Percentiles rank a stretch among this genome's conserved stretches.
These are phyloP conservation scores for Globisporangium okanoganense DNA, from an alignment of 352 stramenopile genomes.

Conservation along the genomic window DNA sequence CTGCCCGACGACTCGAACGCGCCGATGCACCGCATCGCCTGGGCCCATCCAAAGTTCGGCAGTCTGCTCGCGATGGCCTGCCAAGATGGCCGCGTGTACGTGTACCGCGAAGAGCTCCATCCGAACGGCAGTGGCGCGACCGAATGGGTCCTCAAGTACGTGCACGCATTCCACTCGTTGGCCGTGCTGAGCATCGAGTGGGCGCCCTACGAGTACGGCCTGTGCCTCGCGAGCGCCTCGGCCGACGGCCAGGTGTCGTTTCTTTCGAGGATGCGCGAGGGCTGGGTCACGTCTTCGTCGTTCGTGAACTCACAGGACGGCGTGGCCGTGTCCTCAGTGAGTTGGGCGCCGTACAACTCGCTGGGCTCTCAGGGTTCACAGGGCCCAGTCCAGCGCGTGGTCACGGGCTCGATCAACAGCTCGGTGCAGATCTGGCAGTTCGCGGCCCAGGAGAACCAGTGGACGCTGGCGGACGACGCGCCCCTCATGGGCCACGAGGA, in stretches of 20 bases:
- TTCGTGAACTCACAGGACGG: slow-evolving; percentile 75
- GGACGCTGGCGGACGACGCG: slow-evolving; percentile 35
- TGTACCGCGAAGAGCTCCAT: slow-evolving; percentile 80
- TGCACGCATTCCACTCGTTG: slow-evolving; percentile 68
- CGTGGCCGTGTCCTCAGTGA: slow-evolving; percentile 72
- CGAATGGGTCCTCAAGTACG: slow-evolving; percentile 73
- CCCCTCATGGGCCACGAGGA: slow-evolving; percentile 62
- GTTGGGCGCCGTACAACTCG: slow-evolving; percentile 86
- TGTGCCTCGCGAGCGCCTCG: slow-evolving; percentile 74
- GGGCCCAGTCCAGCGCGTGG: slow-evolving; percentile 68
- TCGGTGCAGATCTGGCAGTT: slow-evolving; percentile 62
- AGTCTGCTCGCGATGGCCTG: slow-evolving; percentile 72
- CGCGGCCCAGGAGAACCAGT: slow-evolving; percentile 31
- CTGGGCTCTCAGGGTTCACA: slow-evolving; percentile 64
- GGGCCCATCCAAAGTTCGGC: slow-evolving; percentile 84
- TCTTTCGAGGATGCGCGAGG: slow-evolving; percentile 75
- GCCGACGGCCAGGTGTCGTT: slow-evolving; percentile 84
- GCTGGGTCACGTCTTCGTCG: slow-evolving; percentile 75
- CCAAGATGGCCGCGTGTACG: slow-evolving; percentile 80
- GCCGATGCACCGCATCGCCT: slow-evolving; percentile 74
- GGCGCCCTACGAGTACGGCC: slow-evolving; percentile 84
- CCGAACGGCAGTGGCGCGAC: slow-evolving; percentile 50
- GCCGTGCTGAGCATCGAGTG: slow-evolving; percentile 80
- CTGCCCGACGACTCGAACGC: slow-evolving; percentile 62
- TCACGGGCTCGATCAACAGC: slow-evolving; percentile 67